Base-by-base conservation (phyloP, 2,329 filamentous ascomycete species). In the Arthrocladium fulminans region DNA sequence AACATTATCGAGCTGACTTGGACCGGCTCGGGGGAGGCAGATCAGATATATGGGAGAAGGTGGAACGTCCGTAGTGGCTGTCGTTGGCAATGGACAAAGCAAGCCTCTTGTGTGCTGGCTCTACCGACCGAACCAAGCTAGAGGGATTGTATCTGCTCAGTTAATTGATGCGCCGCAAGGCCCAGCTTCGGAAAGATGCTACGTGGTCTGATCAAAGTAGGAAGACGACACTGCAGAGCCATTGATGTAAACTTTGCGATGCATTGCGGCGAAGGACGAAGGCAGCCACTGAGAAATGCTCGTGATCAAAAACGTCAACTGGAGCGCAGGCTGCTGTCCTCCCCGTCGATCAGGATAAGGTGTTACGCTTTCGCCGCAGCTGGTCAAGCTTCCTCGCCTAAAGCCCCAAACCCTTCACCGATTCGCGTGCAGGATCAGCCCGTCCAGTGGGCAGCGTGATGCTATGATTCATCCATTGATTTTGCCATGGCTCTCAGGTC, bases 211-310 rank as follows among this genome's bases (percentile, higher is more conserved):
- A 9, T 10, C n/a, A 10, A 42, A 5, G 13, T 25, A 27, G 8
- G 13, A 9, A 7, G n/a, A 42, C n/a, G 22, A 8, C 9, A 25
- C 7, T 3, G 19, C 5, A 40, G n/a, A 20, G 17, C 17, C 23
- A 40, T 40, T 40, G 37, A 19, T 40, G 22, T 40, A 6, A 20
- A 29, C 27, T 29, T 13, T 29, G 7, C 27, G 3, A 42, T 42
- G 3, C n/a, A 25, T 12, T 42, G 23, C 39, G 24, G 19, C 23
- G 15, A 42, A 12, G 27, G 7, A 17, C 12, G 13, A 44, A 44
- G 41, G 41, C 41, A 30, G 41, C 41, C 41, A 32, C 25, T 20
- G 41, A 44, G 37, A 22, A 40, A 19, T 6, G 37, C 41, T 44
- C 27, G 41, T 44, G 41, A 44, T 30, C 41, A 22, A n/a, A n/a